A percentile compares a stretch with the other conserved stretches of the same genome.
Evolutionary conservation across 306 rosid genomes (phyloP).

Genomic region (Notholithocarpus densiflorus): DNA sequence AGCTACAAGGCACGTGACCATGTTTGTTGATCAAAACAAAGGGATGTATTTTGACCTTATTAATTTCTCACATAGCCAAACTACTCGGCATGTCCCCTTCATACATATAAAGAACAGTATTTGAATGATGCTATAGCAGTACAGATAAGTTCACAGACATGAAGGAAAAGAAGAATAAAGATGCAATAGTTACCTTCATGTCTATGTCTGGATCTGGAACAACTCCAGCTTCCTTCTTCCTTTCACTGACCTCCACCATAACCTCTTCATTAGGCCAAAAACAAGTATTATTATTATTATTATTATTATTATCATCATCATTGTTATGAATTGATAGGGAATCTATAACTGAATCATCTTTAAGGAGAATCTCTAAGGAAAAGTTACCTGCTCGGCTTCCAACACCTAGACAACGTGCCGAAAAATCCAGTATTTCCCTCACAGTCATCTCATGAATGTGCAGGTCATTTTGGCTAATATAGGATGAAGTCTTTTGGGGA

Average conservation of each 20-base stretch:
- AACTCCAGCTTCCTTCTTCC: slow-evolving; percentile 61
- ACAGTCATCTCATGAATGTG: slow-evolving; percentile 75
- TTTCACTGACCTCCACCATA: slow-evolving; percentile 58
- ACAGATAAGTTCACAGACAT: neutral
- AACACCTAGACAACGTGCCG: slow-evolving; percentile 71
- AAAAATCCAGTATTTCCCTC: slow-evolving; percentile 72
- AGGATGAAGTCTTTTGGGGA: slow-evolving; percentile 63
- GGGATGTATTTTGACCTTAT: neutral
- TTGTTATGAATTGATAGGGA: no score
- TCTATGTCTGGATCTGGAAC: slow-evolving; percentile 72
- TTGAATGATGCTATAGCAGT: neutral
- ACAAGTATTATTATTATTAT: neutral
- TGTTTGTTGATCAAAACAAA: neutral
- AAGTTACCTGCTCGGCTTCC: slow-evolving; percentile 60
- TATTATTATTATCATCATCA: neutral
- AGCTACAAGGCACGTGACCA: no score
- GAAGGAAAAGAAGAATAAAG: neutral
- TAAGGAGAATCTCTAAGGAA: neutral
- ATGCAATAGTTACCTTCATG: slow-evolving; percentile 57
- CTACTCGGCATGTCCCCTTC: neutral
- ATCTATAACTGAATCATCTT: neutral
- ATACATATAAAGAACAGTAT: neutral
- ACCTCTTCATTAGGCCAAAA: slow-evolving; percentile 7
- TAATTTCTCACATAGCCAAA: neutral
- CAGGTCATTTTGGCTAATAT: slow-evolving; percentile 66